Base-by-base conservation (phyloP, 805 yeast species). In the Kuraishia floccosa region DNA sequence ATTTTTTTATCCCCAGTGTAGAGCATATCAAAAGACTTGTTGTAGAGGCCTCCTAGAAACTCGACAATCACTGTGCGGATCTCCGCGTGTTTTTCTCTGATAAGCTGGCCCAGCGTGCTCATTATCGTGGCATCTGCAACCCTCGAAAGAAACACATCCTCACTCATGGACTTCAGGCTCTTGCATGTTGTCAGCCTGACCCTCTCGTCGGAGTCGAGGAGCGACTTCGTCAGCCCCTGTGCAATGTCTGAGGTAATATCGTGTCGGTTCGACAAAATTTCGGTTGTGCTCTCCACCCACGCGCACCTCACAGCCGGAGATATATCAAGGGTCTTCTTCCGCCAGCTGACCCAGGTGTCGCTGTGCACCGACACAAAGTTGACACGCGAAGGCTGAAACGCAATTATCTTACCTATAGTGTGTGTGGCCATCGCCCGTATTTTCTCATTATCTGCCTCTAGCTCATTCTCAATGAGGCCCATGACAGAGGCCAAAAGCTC, bases 401-500 rank as follows among this genome's bases (percentile, higher is more conserved):
- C 54, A 2, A 85, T 49, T 47, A 87, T 71, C 25, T 64, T 52
- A 0, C 94, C 89, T 2, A 87, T 66, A 0, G 91, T 70, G 27
- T 69, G 69, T 0, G 93, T 80, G 0, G 94, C 86, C 32, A 79
- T 51, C 0, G 64, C 47, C 39, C 96, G 65, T 13, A 81, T 60
- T 11, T 60, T 50, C 19, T 70, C 73, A 39, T 75, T 69, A 25
- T 78, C 82, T 0, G 94, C 84, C 35, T 72, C 73, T 25, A 86
- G 55, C 40, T 86, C 94, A 43, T 82, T 85, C 40, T 82, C 83
- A 4, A 86, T 58, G 31, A 83, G 66, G 0, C 94, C 91, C 63
- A 82, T 71, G 0, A 81, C 79, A 1, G 91, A 72, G 3, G 70
- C 64, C 8, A 83, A 58, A 14, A 82, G 55, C 28, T 80, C 91